These are phyloP conservation scores for Dactylonectria macrodidyma DNA, from an alignment of 2,329 filamentous ascomycete genomes.

Conservation along the genomic window DNA sequence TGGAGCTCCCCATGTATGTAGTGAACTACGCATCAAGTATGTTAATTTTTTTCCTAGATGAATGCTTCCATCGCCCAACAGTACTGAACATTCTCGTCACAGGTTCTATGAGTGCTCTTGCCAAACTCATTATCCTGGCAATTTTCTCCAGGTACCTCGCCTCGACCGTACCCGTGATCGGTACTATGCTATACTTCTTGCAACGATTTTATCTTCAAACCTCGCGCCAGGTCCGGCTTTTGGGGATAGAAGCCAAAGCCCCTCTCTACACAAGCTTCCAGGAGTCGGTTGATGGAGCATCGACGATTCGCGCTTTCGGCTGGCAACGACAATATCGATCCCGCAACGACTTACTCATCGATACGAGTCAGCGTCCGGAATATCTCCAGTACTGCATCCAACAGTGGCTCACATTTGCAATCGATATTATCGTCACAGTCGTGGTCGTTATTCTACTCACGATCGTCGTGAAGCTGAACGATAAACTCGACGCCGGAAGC, in stretches of 20 bases:
- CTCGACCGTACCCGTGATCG: background rate
- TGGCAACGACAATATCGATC: slow-evolving; percentile 43
- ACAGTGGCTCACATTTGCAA: slow-evolving; percentile 63
- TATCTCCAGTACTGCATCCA: slow-evolving; percentile 65
- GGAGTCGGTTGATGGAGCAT: slow-evolving; percentile 45
- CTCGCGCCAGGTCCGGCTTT: slow-evolving; percentile 50
- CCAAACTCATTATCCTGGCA: background rate
- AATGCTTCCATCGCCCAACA: background rate
- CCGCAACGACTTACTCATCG: slow-evolving; percentile 47
- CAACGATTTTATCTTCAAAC: slow-evolving; percentile 43
- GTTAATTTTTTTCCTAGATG: background rate
- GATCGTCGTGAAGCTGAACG: background rate
- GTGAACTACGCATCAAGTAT: background rate
- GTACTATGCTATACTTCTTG: background rate
- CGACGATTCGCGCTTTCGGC: slow-evolving; percentile 55
- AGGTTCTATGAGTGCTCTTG: background rate
- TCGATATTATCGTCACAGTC: slow-evolving; percentile 62
- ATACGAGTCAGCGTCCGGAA: slow-evolving; percentile 50
- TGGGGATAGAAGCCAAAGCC: slow-evolving; percentile 51
- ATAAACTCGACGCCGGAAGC: slow-evolving; percentile 54
- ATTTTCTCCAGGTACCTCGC: background rate
- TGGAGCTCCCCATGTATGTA: background rate
- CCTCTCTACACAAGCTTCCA: slow-evolving; percentile 49
- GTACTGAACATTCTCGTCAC: background rate
- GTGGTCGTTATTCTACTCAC: slow-evolving; percentile 62